Evolutionary conservation across 768 basidiomycete species (phyloP).

Genomic region (Tylopilus subfusipes): DNA sequence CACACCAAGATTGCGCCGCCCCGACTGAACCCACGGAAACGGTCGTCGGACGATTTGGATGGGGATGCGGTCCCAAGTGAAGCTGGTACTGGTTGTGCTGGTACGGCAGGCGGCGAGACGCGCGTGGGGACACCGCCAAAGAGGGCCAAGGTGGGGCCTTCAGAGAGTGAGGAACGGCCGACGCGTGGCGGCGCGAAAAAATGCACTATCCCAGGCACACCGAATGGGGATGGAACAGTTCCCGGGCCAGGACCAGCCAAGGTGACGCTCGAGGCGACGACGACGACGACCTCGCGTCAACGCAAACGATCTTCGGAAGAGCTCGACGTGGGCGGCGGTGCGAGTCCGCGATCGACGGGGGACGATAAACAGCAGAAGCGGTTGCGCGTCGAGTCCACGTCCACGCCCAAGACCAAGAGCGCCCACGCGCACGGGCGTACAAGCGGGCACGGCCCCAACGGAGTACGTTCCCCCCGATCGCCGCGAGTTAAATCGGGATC

Average conservation of each 20-base stretch:
- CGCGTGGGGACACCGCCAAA: conserved; percentile 40
- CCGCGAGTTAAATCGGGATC: conserved; percentile 8
- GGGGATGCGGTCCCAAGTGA: conserved; percentile 13
- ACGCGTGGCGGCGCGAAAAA: background rate
- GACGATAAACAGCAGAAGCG: conserved; percentile 28
- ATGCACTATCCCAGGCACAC: background rate
- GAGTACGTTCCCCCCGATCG: conserved; percentile 1
- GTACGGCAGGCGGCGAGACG: background rate
- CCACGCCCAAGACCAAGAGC: conserved; percentile 4
- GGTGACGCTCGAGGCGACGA: background rate
- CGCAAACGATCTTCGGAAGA: conserved; percentile 53
- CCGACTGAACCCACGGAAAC: conserved; percentile 30
- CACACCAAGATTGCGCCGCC: conserved; percentile 13
- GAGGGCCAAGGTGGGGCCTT: conserved; percentile 29
- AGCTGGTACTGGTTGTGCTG: background rate
- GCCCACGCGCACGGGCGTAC: background rate
- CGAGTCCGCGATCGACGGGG: conserved; percentile 8
- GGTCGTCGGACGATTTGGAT: conserved; percentile 38
- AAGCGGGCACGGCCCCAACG: background rate
- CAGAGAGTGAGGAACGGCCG: conserved; percentile 7
- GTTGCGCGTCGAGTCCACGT: conserved; percentile 24
- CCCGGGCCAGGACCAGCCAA: background rate
- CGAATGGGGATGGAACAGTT: background rate
- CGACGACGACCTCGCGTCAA: conserved; percentile 23
- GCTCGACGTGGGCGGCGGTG: conserved; percentile 29